These are phyloP conservation scores for Leishmania martiniquensis DNA, from an alignment of 208 protist species.

Conservation along the genomic window DNA sequence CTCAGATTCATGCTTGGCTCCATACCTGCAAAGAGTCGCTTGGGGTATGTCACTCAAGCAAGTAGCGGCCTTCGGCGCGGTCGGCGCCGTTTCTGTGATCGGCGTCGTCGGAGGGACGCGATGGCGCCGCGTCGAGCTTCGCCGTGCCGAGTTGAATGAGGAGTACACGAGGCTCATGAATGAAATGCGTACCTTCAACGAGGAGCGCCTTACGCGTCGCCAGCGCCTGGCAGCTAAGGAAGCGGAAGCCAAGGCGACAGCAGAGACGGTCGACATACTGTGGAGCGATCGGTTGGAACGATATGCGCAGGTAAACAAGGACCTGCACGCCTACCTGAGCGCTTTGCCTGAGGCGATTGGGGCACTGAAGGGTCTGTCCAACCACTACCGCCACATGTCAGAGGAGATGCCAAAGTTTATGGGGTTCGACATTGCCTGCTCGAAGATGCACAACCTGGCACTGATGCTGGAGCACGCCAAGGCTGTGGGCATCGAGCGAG, in stretches of 20 bases:
- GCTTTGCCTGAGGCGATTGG: constrained; percentile 81
- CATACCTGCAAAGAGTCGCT: not conserved
- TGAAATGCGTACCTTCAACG: constrained; percentile 41
- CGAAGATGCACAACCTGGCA: constrained; percentile 78
- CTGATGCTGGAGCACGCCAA: constrained; percentile 68
- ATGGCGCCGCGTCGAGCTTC: constrained; percentile 53
- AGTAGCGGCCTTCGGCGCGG: constrained; percentile 32
- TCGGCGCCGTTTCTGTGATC: constrained; percentile 35
- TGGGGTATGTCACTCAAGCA: constrained; percentile 39
- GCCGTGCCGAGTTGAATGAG: constrained; percentile 64
- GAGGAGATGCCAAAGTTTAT: constrained; percentile 78
- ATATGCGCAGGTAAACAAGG: constrained; percentile 64
- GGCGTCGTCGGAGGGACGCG: constrained; percentile 45
- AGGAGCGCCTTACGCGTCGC: constrained; percentile 43
- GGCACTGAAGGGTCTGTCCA: constrained; percentile 63
- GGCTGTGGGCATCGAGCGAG: constrained; percentile 48
- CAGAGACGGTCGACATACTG: constrained; percentile 71
- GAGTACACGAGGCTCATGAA: constrained; percentile 62
- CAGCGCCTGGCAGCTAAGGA: constrained; percentile 50
- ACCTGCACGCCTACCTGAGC: constrained; percentile 64
- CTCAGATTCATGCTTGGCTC: not conserved
- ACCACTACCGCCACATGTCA: constrained; percentile 85
- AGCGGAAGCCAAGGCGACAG: constrained; percentile 28
- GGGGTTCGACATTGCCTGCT: constrained; percentile 79
- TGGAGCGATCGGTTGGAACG: constrained; percentile 78